phyloP scores from a whole-genome alignment of 2,329 filamentous ascomycete species.

The Magnaporthiopsis poae region DNA sequence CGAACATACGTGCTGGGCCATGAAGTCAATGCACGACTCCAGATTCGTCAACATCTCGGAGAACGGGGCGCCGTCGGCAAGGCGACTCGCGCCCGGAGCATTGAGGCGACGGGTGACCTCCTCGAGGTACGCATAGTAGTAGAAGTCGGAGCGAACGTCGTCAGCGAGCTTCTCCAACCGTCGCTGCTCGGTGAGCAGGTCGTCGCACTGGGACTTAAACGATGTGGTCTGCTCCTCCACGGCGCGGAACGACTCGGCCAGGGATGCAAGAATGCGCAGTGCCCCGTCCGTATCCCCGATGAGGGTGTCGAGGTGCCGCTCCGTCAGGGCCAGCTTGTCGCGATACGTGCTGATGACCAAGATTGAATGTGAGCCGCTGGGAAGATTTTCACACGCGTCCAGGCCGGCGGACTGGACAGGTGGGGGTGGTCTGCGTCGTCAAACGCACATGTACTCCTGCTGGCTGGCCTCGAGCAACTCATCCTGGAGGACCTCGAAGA shows the following conservation, averaged over 20 bases:
- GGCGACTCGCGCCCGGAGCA: constrained; percentile 75
- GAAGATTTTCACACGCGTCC: neutral
- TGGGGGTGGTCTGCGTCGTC: neutral
- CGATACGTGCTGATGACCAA: constrained; percentile 48
- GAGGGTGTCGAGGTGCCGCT: constrained; percentile 70
- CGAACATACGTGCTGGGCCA: constrained; percentile 66
- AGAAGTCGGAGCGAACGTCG: constrained; percentile 77
- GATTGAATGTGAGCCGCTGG: constrained; percentile 20
- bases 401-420: neutral
- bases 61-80: constrained; percentile 77
- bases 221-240: constrained; percentile 87
- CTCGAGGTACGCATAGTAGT: constrained; percentile 90
- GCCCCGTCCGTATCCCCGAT: constrained; percentile 68
- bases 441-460: constrained; percentile 68
- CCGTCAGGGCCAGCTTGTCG: constrained; percentile 68
- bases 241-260: constrained; percentile 76
- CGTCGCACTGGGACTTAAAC: constrained; percentile 86
- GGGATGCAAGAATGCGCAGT: constrained; percentile 62
- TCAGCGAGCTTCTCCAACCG: constrained; percentile 70
- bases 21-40: constrained; percentile 85
- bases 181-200: constrained; percentile 71
- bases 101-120: constrained; percentile 83
- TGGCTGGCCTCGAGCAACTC: constrained; percentile 73
- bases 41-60: constrained; percentile 78
- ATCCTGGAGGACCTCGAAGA: constrained; percentile 52